Conservation (phyloP, 176 grass and related monocot genomes). For the Raddia distichophylla region DNA sequence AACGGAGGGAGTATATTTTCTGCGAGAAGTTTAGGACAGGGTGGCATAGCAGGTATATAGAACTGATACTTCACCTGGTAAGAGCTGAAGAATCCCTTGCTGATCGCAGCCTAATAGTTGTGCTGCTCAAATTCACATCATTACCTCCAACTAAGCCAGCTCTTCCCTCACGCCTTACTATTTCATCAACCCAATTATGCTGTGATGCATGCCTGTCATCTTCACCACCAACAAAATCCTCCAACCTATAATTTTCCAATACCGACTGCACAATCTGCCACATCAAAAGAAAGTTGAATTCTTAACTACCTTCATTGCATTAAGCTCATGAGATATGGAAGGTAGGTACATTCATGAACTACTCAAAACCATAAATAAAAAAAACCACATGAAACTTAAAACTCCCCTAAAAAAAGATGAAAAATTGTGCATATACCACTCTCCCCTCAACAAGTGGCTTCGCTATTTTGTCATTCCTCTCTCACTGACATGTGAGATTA, state of each 20-base stretch:
- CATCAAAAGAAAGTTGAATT: constrained; percentile 36
- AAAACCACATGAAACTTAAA: neutral
- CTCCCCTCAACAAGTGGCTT: no score
- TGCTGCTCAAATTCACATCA: constrained; percentile 58
- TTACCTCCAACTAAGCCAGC: constrained; percentile 60
- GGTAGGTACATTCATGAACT: constrained; percentile 13
- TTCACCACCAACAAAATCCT: constrained; percentile 48
- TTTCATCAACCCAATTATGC: constrained; percentile 99
- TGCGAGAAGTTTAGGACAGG: constrained; percentile 1
- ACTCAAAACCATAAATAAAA: constrained; percentile 15
- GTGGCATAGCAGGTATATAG: constrained; percentile 8
- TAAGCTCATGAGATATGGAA: constrained; percentile 13
- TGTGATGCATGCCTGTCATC: constrained; percentile 62
- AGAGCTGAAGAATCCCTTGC: constrained; percentile 69
- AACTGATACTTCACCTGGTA: constrained; percentile 57
- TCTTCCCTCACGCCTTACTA: constrained; percentile 81
- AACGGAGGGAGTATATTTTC: neutral
- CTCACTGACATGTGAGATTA: no score
- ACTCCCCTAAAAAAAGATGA: neutral
- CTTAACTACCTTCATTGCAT: neutral
- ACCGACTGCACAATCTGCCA: constrained; percentile 88
- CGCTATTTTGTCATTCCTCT: no score
- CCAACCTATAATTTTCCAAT: constrained; percentile 75
- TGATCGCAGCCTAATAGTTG: constrained; percentile 45
- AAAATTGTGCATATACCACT: no score